Evolutionary conservation across 75 land plant genomes (phyloP), one percentile per base, ranked within the genome.

Genomic region (Larix kaempferi): DNA sequence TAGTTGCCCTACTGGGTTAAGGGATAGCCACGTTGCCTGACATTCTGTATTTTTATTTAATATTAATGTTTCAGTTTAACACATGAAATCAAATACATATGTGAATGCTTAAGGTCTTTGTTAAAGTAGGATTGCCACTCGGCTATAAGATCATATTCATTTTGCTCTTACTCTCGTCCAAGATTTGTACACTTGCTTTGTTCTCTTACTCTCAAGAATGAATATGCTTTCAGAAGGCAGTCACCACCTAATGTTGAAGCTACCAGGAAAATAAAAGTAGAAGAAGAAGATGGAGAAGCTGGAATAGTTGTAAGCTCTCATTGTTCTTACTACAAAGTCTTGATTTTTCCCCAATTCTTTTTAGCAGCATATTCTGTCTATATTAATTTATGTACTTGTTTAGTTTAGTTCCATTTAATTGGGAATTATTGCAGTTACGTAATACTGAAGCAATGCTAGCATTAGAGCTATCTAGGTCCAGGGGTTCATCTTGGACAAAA

Each of bases 281-380:
- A 74, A 74, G 75, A 21, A 22, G 75, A 74, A 74, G 75, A 74
- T 25, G 75, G 57, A 74, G 75, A 74, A 26, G 58, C 58, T 25
- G 57, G 57, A 74, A 26, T 74, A 55, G 75, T 56, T 27, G 75
- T 74, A 74, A 74, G 75, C 12, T 49, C 54, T 49, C 54, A 49
- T 49, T 49, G 54, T 49, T 1, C 54, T 49, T 12, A 10, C 54
- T 49, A 10, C 10, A 10, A 49, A 10, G 54, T 10, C 54, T 49
- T 49, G 12, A 49, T 49, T 49, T 49, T 44, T 44, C 6, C 12
- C 52, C 54, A 49, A 49, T 10, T 10, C 12, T 8, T 49, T 49
- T 10, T 49, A 49, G 54, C 54, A 49, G 54, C 13, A 49, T 49
- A 49, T 49, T 49, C 54, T 49, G 54, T 10, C 54, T 49, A 49